These are phyloP conservation scores for Lodderomyces orthopsilosis DNA, from an alignment of 1,139 yeast species.

Conservation along the genomic window DNA sequence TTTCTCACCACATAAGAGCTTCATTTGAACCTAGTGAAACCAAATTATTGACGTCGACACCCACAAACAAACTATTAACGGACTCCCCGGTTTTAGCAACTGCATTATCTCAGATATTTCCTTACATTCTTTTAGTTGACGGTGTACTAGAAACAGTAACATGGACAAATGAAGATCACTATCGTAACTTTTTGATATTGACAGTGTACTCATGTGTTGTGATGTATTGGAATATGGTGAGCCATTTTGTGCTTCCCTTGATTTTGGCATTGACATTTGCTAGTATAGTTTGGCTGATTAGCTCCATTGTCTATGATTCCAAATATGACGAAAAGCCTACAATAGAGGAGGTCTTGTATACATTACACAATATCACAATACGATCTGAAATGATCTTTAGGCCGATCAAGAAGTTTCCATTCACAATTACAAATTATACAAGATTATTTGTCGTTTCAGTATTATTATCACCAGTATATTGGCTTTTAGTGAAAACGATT, in stretches of 20 bases:
- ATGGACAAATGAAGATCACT: constrained; percentile 56
- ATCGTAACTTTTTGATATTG: constrained; percentile 45
- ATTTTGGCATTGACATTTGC: constrained; percentile 34
- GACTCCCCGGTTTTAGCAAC: constrained; percentile 48
- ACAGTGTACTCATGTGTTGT: constrained; percentile 39
- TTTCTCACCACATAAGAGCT: constrained; percentile 13
- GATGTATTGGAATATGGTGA: constrained; percentile 43
- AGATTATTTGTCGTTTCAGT: constrained; percentile 32
- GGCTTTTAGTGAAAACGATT: constrained; percentile 32
- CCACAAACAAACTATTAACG: constrained; percentile 29
- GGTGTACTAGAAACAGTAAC: constrained; percentile 44
- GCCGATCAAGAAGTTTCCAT: constrained; percentile 36
- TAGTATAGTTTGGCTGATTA: constrained; percentile 45
- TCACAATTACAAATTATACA: constrained; percentile 24
- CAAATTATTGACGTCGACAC: constrained; percentile 24
- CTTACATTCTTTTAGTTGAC: constrained; percentile 46
- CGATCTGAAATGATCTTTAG: constrained; percentile 44
- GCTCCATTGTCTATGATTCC: constrained; percentile 42
- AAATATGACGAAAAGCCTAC: constrained; percentile 51
- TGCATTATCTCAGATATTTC: constrained; percentile 48
- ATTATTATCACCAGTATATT: constrained; percentile 49
- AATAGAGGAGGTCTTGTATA: constrained; percentile 53
- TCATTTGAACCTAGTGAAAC: constrained; percentile 37
- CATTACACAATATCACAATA: constrained; percentile 47
- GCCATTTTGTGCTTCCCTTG: constrained; percentile 38